Conservation (phyloP, 2,329 filamentous ascomycete genomes). For the Waltergamsia citrina region DNA sequence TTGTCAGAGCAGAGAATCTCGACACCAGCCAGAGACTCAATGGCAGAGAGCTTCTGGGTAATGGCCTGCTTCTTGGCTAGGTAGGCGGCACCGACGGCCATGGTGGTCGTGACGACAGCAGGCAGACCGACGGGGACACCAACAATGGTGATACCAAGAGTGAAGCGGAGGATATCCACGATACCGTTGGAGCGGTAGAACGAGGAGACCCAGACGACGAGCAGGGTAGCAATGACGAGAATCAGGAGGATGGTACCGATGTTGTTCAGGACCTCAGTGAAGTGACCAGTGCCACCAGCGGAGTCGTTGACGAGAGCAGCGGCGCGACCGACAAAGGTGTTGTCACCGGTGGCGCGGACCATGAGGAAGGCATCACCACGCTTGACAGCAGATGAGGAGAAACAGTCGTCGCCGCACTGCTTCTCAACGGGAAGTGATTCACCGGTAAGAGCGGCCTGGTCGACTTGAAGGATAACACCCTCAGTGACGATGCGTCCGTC, state of each 20-base stretch:
- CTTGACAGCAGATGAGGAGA: constrained; percentile 81
- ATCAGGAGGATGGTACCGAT: constrained; percentile 75
- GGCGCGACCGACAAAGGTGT: constrained; percentile 82
- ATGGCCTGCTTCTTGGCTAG: constrained; percentile 89
- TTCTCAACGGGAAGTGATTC: constrained; percentile 90
- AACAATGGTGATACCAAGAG: constrained; percentile 81
- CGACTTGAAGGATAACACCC: constrained; percentile 77
- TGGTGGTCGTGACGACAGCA: constrained; percentile 87
- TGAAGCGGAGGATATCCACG: constrained; percentile 72
- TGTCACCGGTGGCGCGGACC: constrained; percentile 77
- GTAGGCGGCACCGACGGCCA: constrained; percentile 88
- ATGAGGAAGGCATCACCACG: constrained; percentile 80
- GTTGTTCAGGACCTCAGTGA: constrained; percentile 82
- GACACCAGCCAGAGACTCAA: constrained; percentile 85
- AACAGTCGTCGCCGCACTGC: constrained; percentile 71
- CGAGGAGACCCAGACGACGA: constrained; percentile 76
- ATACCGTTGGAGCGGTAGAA: constrained; percentile 84
- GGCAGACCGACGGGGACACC: constrained; percentile 90
- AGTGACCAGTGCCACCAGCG: constrained; percentile 67
- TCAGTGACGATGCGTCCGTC: constrained; percentile 81
- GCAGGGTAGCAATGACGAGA: constrained; percentile 69
- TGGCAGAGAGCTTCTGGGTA: constrained; percentile 85
- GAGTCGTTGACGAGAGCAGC: constrained; percentile 78
- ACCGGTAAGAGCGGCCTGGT: constrained; percentile 86
- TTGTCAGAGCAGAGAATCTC: constrained; percentile 94